Base-by-base conservation (phyloP, 495 filamentous ascomycete species). In the Trichoderma virens region DNA sequence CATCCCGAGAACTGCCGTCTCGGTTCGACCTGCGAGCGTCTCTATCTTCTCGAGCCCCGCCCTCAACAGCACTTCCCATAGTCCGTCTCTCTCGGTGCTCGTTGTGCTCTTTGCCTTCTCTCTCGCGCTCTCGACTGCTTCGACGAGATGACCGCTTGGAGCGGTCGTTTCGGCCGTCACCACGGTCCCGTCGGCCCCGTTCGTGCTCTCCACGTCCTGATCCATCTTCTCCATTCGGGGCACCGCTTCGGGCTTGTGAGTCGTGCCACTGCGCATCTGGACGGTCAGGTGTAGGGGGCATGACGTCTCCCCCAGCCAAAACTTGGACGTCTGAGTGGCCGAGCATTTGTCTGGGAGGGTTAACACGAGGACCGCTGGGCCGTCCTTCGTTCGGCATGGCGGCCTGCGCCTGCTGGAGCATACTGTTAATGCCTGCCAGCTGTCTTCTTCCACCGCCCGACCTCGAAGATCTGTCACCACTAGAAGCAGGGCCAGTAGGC, bases 361-460 rank as follows among this genome's bases (percentile, higher is more conserved):
- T 69, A n/a, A 72, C 68, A 5, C 80, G 77, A 30, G 69, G 70
- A 30, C 66, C 54, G 28, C 64, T 67, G 3, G 51, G 51, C 8
- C 70, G 71, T 16, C 70, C 64, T 67, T 71, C 67, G 62, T 75
- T 32, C 64, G 70, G 56, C 65, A 73, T 39, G 71, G 70, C 23
- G 71, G 73, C 56, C 70, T 72, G 51, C 8, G 71, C 73, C 67
- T 78, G 76, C 66, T 80, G 76, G 2, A 85, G 74, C 60, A 76
- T 83, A 60, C 68, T 81, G 63, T 84, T 81, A 20, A 85, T 83
- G 30, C 79, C 78, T 1, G 75, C 73, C 16, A 85, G 68, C 64
- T 83, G 79, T 62, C 82, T 71, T 67, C 64, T 66, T 18, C 72
- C 69, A 32, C 68, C 70, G 41, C 79, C 72, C n/a, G 74, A 69